Evolutionary conservation across 2,329 filamentous ascomycete genomes (phyloP).

Genomic region (Mycosphaerella arachidis): DNA sequence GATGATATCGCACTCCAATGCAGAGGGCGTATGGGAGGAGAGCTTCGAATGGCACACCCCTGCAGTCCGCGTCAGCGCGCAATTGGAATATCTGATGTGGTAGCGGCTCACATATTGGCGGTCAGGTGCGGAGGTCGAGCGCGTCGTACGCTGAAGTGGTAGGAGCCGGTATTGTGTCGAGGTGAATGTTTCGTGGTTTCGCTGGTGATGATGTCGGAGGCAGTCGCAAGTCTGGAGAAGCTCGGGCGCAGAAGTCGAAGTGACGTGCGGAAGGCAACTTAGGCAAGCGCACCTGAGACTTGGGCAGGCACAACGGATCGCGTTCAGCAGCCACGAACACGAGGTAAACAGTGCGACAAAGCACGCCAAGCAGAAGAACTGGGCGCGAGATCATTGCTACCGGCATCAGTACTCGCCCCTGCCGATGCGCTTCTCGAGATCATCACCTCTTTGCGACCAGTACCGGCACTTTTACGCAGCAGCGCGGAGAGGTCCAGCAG

Average conservation of each 20-base stretch:
- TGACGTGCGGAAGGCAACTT: neutral
- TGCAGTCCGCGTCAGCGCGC: constrained; percentile 26
- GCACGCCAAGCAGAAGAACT: neutral
- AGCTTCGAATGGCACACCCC: constrained; percentile 65
- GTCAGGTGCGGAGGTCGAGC: neutral
- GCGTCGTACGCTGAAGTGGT: neutral
- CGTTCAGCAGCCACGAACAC: neutral
- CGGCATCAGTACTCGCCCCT: neutral
- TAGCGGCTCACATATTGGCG: neutral
- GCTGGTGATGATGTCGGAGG: neutral
- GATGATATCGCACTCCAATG: constrained; percentile 45
- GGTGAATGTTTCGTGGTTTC: neutral
- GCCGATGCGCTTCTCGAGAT: neutral
- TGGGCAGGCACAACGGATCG: neutral
- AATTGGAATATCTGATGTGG: neutral
- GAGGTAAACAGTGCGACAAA: neutral
- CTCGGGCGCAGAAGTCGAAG: constrained; percentile 1
- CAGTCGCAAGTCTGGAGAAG: neutral
- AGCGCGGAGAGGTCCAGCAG: neutral
- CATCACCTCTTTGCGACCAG: neutral
- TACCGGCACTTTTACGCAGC: constrained; percentile 5
- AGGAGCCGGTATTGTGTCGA: neutral
- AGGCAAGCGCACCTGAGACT: neutral
- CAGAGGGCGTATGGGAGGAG: constrained; percentile 62
- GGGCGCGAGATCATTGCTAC: neutral